A percentile compares a stretch with the other conserved stretches of the same genome.
Conservation (phyloP, 176 grass and related monocot species). For the Guadua angustifolia region DNA sequence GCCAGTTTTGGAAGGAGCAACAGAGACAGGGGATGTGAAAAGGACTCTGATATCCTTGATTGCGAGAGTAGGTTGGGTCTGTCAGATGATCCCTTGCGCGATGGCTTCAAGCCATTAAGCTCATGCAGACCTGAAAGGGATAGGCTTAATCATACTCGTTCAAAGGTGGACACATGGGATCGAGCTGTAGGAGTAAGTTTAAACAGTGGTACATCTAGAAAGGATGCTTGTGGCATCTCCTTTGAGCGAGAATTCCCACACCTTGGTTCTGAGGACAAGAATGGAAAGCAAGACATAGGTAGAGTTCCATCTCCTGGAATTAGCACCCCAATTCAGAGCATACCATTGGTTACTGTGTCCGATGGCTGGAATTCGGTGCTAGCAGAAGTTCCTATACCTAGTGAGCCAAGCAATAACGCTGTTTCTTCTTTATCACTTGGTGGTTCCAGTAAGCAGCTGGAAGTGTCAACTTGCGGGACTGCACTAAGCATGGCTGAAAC, state of each 20-base stretch:
- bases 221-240: conserved; percentile 39
- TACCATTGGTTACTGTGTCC: conserved; percentile 39
- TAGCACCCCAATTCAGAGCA: conserved; percentile 68
- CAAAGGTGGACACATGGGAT: conserved; percentile 37
- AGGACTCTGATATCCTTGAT: conserved; percentile 50
- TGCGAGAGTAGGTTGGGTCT: conserved; percentile 57
- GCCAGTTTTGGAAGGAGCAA: conserved; percentile 70
- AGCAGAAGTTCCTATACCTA: conserved; percentile 60
- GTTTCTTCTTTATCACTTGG: conserved; percentile 26
- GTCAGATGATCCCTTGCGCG: conserved; percentile 49
- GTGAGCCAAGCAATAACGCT: conserved; percentile 45
- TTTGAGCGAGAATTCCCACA: conserved; percentile 80
- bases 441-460: conserved; percentile 44
- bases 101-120: conserved; percentile 51
- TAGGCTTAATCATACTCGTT: conserved; percentile 52
- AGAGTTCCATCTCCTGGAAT: conserved; percentile 68
- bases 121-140: conserved; percentile 62
- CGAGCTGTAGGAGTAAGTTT: conserved; percentile 48
- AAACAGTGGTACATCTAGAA: conserved; percentile 49
- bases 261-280: conserved; percentile 66
- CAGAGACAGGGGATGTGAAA: conserved; percentile 57
- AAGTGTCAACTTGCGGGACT: conserved; percentile 34
- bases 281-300: conserved; percentile 53
- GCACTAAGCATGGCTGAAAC: conserved; percentile 76
- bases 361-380: conserved; percentile 66